A percentile compares a stretch with the other conserved stretches of the same genome.
Conservation (phyloP, 139 green algal species). For the Axilococcus clingmanii region DNA sequence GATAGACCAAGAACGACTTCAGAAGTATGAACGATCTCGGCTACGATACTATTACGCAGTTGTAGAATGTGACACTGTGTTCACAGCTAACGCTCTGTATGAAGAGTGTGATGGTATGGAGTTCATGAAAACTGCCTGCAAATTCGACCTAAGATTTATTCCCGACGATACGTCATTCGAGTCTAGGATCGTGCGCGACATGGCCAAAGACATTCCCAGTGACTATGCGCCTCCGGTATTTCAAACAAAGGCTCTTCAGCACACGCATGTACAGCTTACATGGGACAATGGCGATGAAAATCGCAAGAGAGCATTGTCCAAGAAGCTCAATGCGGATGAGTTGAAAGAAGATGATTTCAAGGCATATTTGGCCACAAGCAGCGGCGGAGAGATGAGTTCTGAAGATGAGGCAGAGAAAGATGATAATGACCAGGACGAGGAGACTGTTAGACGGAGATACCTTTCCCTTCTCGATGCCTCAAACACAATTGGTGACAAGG, state of each 20-base stretch:
- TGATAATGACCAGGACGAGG: conserved; percentile 17
- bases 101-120: conserved; percentile 85
- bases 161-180: conserved; percentile 67
- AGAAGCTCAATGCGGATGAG: conserved; percentile 63
- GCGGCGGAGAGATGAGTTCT: neutral
- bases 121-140: conserved; percentile 43
- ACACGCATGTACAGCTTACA: conserved; percentile 82
- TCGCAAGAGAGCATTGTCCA: conserved; percentile 39
- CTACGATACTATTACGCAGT: conserved; percentile 80
- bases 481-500: neutral
- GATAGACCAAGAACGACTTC: conserved; percentile 53
- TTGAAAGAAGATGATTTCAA: conserved; percentile 84
- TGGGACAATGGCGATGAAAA: conserved; percentile 82
- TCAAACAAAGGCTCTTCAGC: conserved; percentile 71
- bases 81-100: conserved; percentile 67
- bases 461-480: conserved; percentile 31
- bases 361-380: conserved; percentile 60
- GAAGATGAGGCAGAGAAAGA: conserved; percentile 31
- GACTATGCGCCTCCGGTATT: conserved; percentile 71
- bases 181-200: conserved; percentile 49
- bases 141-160: conserved; percentile 91
- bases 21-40: conserved; percentile 71
- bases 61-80: conserved; percentile 61
- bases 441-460: conserved; percentile 39
- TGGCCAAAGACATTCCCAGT: conserved; percentile 41